Evolutionary conservation across 2,329 filamentous ascomycete genomes (phyloP).

Genomic region (Pseudogymnoascus sp.): DNA sequence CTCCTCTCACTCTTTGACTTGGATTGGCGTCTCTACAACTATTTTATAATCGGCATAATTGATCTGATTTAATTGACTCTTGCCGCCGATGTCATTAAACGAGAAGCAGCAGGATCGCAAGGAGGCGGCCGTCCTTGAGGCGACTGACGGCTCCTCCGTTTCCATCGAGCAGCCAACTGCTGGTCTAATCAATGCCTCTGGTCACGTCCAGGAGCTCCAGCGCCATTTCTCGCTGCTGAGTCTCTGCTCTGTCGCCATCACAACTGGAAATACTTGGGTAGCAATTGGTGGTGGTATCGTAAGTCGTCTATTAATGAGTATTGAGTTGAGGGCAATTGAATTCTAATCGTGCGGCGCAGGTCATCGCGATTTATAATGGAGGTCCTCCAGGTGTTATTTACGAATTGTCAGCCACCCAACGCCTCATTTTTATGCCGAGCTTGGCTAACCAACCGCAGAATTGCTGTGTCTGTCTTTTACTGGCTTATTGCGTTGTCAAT

Average conservation of each 20-base stretch:
- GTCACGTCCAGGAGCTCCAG: slow-evolving; percentile 34
- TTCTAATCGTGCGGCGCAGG: neutral
- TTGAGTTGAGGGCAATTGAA: neutral
- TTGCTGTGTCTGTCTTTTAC: slow-evolving; percentile 43
- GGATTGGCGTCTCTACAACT: neutral
- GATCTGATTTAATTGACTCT: neutral
- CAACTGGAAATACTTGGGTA: slow-evolving; percentile 37
- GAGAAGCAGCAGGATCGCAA: neutral
- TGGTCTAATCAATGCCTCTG: slow-evolving; percentile 31
- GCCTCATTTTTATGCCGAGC: neutral
- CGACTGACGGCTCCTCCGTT: neutral
- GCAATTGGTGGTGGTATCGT: slow-evolving; percentile 41
- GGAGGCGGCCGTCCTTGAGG: neutral
- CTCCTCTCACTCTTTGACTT: neutral
- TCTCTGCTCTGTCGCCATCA: slow-evolving; percentile 12
- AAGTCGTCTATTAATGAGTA: slow-evolving; percentile 25
- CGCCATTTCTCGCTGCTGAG: slow-evolving; percentile 35
- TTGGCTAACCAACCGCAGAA: neutral
- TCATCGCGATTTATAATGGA: slow-evolving; percentile 46
- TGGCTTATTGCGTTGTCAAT: slow-evolving; percentile 50
- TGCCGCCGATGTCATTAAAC: neutral
- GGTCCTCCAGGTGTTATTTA: slow-evolving; percentile 51
- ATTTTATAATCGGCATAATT: neutral
- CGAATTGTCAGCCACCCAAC: slow-evolving; percentile 36
- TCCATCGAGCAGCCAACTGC: neutral